A percentile compares a stretch with the other conserved stretches of the same genome.
Conservation (phyloP, 169 alveolate genomes). For the Plasmodium inui region DNA sequence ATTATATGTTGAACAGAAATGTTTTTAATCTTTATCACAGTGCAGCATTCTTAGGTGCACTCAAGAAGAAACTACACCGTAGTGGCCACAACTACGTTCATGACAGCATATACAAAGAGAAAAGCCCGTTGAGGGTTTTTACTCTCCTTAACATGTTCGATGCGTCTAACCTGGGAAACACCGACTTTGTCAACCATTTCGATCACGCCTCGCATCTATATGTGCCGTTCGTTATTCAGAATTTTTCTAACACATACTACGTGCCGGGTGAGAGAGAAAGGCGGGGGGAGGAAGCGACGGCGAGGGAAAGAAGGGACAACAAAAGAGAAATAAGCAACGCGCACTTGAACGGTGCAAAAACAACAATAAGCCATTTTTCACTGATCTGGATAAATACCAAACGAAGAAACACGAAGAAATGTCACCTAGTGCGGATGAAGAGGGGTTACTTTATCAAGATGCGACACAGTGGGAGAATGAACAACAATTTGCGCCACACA, state of each 20-base stretch:
- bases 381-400: not conserved
- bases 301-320: not conserved
- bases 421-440: not conserved
- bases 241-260: conserved; percentile 19
- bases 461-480: not conserved
- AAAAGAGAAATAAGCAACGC: not conserved
- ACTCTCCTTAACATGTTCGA: conserved; percentile 7
- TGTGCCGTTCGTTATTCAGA: conserved; percentile 24
- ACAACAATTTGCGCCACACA: not conserved
- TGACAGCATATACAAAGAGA: conserved; percentile 41
- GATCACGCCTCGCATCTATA: not conserved
- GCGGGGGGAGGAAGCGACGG: not conserved
- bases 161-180: not conserved
- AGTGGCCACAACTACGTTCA: not conserved
- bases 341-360: not conserved
- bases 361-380: not conserved
- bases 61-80: conserved; percentile 9
- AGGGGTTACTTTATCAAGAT: not conserved
- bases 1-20: conserved; percentile 44
- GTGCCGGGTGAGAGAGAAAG: not conserved
- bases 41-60: not conserved
- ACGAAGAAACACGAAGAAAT: not conserved
- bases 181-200: conserved; percentile 10
- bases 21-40: conserved; percentile 1
- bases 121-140: conserved; percentile 20